These are phyloP conservation scores for Ceratobasidium sp. DNA, from an alignment of 1,284 basidiomycete species.

Conservation along the genomic window DNA sequence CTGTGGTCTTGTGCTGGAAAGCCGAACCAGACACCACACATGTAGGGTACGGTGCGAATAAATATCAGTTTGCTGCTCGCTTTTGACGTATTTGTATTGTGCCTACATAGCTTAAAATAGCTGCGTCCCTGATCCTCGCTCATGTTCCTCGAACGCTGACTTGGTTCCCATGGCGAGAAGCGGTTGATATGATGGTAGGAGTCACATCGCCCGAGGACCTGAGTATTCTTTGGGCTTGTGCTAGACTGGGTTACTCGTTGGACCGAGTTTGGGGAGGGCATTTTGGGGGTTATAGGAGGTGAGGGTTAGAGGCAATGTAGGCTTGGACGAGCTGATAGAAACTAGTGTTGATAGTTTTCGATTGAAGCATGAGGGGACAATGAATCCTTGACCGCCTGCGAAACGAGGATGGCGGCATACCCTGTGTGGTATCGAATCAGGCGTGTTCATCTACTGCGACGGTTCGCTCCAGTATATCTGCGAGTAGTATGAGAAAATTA, in stretches of 20 bases:
- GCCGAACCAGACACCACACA: conserved; percentile 28
- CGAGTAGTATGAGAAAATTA: conserved; percentile 28
- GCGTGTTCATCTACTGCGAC: conserved; percentile 31
- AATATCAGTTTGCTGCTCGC: no score
- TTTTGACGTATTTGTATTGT: background rate
- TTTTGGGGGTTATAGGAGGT: conserved; percentile 17
- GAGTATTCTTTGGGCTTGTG: conserved; percentile 21
- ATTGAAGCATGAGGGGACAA: conserved; percentile 8
- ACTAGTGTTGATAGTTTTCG: background rate
- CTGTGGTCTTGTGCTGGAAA: conserved; percentile 16
- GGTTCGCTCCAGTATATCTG: conserved; percentile 28
- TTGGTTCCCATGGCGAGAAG: conserved; percentile 32
- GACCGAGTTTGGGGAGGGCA: conserved; percentile 27
- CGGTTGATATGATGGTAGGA: conserved; percentile 19
- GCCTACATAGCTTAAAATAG: conserved; percentile 12
- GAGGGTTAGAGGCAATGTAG: background rate
- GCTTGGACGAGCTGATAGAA: background rate
- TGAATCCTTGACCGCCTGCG: conserved; percentile 9
- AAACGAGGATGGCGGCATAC: conserved; percentile 26
- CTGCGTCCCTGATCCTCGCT: conserved; percentile 16
- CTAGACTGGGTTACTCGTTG: conserved; percentile 15
- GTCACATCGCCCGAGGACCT: conserved; percentile 19
- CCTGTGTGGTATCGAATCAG: conserved; percentile 6
- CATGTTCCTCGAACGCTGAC: conserved; percentile 22
- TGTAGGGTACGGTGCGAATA: conserved; percentile 13